Base-by-base conservation (phyloP, 441 rosid species). In the Capsella rubella region DNA sequence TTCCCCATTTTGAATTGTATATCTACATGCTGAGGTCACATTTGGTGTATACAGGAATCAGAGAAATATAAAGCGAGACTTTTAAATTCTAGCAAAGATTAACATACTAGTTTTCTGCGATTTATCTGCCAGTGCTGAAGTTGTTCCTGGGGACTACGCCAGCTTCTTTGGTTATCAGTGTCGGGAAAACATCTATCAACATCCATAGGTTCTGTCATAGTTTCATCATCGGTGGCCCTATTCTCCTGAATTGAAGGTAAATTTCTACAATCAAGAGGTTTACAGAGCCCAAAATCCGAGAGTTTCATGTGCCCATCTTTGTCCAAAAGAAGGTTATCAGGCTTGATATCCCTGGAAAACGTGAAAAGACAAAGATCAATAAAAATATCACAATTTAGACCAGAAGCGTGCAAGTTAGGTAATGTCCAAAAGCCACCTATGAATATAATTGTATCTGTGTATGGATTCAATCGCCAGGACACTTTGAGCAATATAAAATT, bases 91-190 rank as follows among this genome's bases (percentile, higher is more conserved):
- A 42, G 16, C 57, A 61, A 58, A 76, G 34, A 64, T 78, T 34
- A 46, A 31, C 85, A 29, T 85, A 94, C 99, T 86, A 94, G 81
- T 76, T 87, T 94, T 80, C 99, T 89, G 79, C 99, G 85, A 83
- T 94, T 94, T 88, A 94, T 90, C 84, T 94, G 97, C 99, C 99
- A 94, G 69, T 94, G 99, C 82, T 92, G 97, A 85, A 92, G 93
- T 84, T 92, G 99, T 81, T 94, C 97, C 37, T 78, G 88, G 53
- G 93, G 89, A 80, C 91, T 94, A 80, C 84, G 93, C 96, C 96
- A 94, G 77, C 84, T 86, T 80, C 89, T 91, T 73, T 82, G 82
- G 67, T 86, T 84, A 80, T 85, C 93, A 57, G 95, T 80, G 79
- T 89, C 95, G 32, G 98, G 82, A 71, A 88, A 82, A 67, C 86